phyloP scores from a whole-genome alignment of 148 eudicot species.

The Pharnaceum exiguum region DNA sequence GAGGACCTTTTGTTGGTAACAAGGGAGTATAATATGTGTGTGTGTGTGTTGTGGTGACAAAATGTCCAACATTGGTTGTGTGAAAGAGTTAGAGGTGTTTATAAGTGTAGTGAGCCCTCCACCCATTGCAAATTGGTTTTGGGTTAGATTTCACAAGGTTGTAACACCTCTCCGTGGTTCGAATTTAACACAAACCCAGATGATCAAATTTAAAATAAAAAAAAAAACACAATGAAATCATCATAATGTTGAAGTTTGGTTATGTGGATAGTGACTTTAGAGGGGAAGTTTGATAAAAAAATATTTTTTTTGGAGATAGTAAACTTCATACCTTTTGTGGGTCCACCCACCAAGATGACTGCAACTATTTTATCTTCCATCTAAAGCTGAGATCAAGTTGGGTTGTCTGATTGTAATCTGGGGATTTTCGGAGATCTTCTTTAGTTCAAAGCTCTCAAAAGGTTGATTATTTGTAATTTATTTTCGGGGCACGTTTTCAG shows the following conservation, averaged over 20 bases:
- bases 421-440: not conserved
- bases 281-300: not conserved
- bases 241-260: slow-evolving; percentile 11
- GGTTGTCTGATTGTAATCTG: slow-evolving; percentile 4
- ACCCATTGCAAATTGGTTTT: no score
- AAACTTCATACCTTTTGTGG: slow-evolving; percentile 62
- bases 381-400: not conserved
- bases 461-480: not conserved
- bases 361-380: slow-evolving; percentile 78
- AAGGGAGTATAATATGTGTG: no score
- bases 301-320: no score
- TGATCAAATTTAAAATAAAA: not conserved
- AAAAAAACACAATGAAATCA: not conserved
- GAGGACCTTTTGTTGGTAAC: no score
- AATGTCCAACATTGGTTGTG: no score
- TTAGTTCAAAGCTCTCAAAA: not conserved
- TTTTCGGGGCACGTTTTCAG: not conserved
- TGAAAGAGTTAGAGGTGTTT: no score
- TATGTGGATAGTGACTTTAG: slow-evolving; percentile 5
- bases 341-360: slow-evolving; percentile 90
- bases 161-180: no score
- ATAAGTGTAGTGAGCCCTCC: no score
- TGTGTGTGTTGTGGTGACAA: no score
- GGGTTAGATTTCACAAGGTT: no score
- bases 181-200: no score